Percentiles rank a stretch among this genome's conserved stretches.
Conservation (phyloP, 352 stramenopile species). For the Phytophthora lateralis region DNA sequence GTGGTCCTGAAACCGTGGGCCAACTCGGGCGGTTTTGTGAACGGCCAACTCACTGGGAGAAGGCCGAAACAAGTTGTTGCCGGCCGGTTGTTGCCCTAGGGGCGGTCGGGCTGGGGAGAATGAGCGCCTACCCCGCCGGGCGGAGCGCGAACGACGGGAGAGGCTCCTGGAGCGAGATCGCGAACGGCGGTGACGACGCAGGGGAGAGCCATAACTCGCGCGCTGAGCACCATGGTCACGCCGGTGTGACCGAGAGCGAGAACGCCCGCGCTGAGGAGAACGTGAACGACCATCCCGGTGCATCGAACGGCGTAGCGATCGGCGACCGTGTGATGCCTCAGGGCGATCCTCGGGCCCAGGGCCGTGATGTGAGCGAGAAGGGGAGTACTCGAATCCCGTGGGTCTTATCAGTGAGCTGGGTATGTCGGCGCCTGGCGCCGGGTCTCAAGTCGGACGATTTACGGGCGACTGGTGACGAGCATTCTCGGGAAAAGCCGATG, state of each 20-base stretch:
- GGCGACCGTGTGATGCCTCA: too few relatives aligned
- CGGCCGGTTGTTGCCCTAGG: slow-evolving; percentile 4
- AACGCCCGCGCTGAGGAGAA: not conserved
- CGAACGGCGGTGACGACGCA: not conserved
- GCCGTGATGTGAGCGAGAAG: too few relatives aligned
- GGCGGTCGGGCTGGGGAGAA: not conserved
- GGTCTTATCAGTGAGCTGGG: too few relatives aligned
- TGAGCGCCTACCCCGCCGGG: not conserved
- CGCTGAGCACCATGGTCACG: not conserved
- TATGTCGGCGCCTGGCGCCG: not conserved
- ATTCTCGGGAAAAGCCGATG: too few relatives aligned
- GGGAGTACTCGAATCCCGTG: too few relatives aligned
- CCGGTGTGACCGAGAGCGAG: not conserved
- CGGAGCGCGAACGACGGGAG: not conserved
- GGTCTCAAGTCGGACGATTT: too few relatives aligned
- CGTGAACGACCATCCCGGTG: not conserved
- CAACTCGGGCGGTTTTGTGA: slow-evolving; percentile 6
- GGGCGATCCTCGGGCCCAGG: too few relatives aligned
- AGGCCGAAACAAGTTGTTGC: slow-evolving; percentile 6
- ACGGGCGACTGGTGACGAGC: too few relatives aligned
- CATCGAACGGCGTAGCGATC: too few relatives aligned
- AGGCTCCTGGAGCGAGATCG: slow-evolving; percentile 4
- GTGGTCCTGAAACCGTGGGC: not conserved
- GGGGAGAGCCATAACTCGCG: not conserved
- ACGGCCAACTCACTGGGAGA: not conserved